Conservation (phyloP, 441 rosid species). For the Populus hybrid region DNA sequence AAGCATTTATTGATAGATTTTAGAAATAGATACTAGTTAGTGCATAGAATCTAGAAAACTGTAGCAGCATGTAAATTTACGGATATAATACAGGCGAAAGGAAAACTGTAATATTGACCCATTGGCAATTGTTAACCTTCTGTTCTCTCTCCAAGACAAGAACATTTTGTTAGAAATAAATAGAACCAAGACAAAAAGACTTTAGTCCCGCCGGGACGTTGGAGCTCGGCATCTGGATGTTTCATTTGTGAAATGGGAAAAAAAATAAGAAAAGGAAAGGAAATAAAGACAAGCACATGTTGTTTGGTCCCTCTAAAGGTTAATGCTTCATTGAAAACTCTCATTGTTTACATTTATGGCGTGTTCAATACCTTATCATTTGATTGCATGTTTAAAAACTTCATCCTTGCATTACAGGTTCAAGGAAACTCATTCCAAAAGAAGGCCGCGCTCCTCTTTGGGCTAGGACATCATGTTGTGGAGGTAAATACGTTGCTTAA, state of each 20-base stretch:
- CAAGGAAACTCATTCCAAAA: slow-evolving; percentile 98
- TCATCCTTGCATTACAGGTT: slow-evolving; percentile 44
- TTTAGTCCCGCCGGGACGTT: too few species aligned
- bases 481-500: slow-evolving; percentile 57
- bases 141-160: neutral
- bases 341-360: neutral
- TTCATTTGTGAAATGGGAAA: neutral
- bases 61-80: neutral
- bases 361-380: neutral
- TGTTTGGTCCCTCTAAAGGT: neutral
- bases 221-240: too few species aligned
- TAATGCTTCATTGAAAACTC: neutral
- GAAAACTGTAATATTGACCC: neutral
- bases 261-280: too few species aligned
- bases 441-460: slow-evolving; percentile 80
- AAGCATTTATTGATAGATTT: neutral
- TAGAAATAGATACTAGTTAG: neutral
- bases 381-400: slow-evolving; percentile 1
- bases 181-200: neutral
- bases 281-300: neutral
- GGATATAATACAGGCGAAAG: neutral
- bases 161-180: neutral
- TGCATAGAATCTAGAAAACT: neutral
- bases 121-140: neutral
- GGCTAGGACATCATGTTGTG: slow-evolving; percentile 59